These are phyloP conservation scores for Scutellaria minor DNA, from an alignment of 257 asterid genomes.

Conservation along the genomic window DNA sequence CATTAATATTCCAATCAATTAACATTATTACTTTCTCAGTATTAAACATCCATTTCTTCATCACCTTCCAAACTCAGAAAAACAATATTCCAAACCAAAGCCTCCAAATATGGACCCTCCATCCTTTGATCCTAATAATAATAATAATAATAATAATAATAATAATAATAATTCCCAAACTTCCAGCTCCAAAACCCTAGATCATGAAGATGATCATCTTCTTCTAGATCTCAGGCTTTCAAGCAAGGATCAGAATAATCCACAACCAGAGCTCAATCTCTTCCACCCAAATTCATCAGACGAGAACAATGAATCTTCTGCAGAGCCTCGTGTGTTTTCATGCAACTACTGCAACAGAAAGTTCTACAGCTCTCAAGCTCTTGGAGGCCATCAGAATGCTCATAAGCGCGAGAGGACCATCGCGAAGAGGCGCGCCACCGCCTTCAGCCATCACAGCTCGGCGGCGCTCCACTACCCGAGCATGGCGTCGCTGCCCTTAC, in stretches of 20 bases:
- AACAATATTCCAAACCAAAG: not conserved
- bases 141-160: not conserved
- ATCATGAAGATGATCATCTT: slow-evolving; percentile 1
- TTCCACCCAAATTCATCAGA: not conserved
- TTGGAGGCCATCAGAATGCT: slow-evolving; percentile 97
- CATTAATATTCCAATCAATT: slow-evolving; percentile 49
- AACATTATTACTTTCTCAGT: slow-evolving; percentile 39
- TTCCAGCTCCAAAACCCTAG: slow-evolving; percentile 32
- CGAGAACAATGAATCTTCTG: not conserved
- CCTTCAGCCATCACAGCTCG: slow-evolving; percentile 22
- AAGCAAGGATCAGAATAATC: slow-evolving; percentile 28
- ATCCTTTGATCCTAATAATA: slow-evolving; percentile 15
- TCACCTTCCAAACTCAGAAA: slow-evolving; percentile 21
- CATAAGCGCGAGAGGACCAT: slow-evolving; percentile 87
- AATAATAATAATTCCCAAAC: slow-evolving; percentile 33
- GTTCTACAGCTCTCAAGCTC: slow-evolving; percentile 92
- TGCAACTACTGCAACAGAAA: slow-evolving; percentile 89
- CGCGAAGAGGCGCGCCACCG: slow-evolving; percentile 51
- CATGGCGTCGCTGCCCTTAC: slow-evolving; percentile 67
- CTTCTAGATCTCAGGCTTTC: slow-evolving; percentile 61
- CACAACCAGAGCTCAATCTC: slow-evolving; percentile 46
- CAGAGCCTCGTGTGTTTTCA: slow-evolving; percentile 65
- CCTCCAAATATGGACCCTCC: slow-evolving; percentile 49
- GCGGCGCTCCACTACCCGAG: slow-evolving; percentile 48
- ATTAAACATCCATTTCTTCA: slow-evolving; percentile 39